Base-by-base conservation (phyloP, 1,139 yeast species). In the Saccharomycopsis crataegensis region DNA sequence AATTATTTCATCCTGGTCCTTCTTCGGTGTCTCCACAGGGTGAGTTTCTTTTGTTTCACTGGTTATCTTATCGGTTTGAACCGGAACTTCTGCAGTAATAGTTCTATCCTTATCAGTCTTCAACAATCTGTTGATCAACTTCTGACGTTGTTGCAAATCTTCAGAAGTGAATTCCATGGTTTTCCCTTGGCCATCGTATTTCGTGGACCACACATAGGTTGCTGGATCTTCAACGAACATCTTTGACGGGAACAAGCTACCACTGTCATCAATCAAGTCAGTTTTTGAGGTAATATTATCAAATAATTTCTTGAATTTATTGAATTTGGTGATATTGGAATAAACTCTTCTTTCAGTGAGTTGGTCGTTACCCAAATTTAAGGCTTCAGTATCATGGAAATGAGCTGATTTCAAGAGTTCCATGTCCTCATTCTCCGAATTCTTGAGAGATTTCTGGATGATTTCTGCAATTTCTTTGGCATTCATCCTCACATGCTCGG, bases 381-480 rank as follows among this genome's bases (percentile, higher is more conserved):
- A 22, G 28, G 28, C 28, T 22, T 22, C 28, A 4, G 28, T 22
- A 3, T 22, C 28, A n/a, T 50, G 36, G 28, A 43, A 46, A 22
- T 37, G 12, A 11, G 31, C 37, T 33, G 49, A 36, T 22, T 50
- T 51, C 46, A 57, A 33, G 11, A 50, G 38, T 43, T 54, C 51
- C 38, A 55, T 37, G 16, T 56, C 59, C 42, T 56, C 57, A 41
- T 46, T 40, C 33, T 49, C 55, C 1, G 59, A 51, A 14, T 41
- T 42, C 41, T 42, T 61, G 46, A 64, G 43, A 1, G 68, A 50
- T 6, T 57, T 60, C 22, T 64, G 58, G 2, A 89, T 79, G 47
- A 87, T 61, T 17, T 69, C 71, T 0, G 90, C 83, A 42, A 89
- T 62, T 48, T 75, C 79, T 55, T 74, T 73, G 1, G 87, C 79